Evolutionary conservation across 495 filamentous ascomycete genomes (phyloP).

Genomic region (Acidiella bohemica): DNA sequence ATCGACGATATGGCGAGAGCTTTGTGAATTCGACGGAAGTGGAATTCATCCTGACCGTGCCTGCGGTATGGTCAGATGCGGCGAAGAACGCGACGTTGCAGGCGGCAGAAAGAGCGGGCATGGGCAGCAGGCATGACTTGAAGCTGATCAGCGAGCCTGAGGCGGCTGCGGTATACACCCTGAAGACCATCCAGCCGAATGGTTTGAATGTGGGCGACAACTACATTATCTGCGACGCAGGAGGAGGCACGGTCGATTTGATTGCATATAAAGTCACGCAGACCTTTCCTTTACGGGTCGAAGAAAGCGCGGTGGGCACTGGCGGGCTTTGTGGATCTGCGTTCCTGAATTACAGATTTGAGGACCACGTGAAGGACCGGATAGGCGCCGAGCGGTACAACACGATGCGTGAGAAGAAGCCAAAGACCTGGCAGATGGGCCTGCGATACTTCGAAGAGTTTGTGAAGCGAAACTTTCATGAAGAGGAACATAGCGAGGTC

Average conservation of each 20-base stretch:
- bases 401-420: constrained; percentile 32
- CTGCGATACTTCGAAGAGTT: constrained; percentile 62
- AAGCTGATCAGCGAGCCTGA: constrained; percentile 49
- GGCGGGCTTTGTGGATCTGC: constrained; percentile 38
- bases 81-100: constrained; percentile 34
- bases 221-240: constrained; percentile 31
- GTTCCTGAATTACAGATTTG: constrained; percentile 35
- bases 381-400: constrained; percentile 30
- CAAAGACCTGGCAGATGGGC: constrained; percentile 56
- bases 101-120: constrained; percentile 36
- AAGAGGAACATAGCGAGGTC: constrained; percentile 54
- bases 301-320: constrained; percentile 34
- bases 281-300: constrained; percentile 15
- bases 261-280: constrained; percentile 35
- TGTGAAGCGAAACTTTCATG: constrained; percentile 50
- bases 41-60: constrained; percentile 49
- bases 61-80: constrained; percentile 41
- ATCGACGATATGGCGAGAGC: constrained; percentile 35
- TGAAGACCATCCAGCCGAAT: constrained; percentile 32
- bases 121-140: constrained; percentile 34
- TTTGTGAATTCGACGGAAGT: constrained; percentile 32
- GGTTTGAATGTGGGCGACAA: constrained; percentile 28
- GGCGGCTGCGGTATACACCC: constrained; percentile 42
- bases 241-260: constrained; percentile 32
- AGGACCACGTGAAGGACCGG: constrained; percentile 31